Evolutionary conservation across 768 basidiomycete genomes (phyloP), one percentile per base, ranked within the genome.

Genomic region (Neoboletus brunneissimus): DNA sequence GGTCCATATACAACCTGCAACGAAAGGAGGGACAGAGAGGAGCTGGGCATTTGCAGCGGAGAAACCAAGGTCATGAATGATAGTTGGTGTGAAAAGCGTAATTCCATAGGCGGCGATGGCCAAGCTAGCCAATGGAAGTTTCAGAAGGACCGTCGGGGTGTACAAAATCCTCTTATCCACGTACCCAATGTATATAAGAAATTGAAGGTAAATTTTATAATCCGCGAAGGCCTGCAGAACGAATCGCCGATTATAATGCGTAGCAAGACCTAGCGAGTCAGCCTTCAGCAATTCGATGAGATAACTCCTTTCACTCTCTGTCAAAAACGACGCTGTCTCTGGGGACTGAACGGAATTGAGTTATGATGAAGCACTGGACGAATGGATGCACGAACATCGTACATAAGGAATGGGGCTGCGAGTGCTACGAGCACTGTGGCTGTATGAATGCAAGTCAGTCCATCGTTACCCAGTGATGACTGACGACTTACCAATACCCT

Each of bases 191-290:
- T 76, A 79, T 48, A 76, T 73, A 25, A 48, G 37, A 41, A 63
- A 46, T 48, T 71, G 64, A 44, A 63, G 25, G 51, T 64, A 67
- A 29, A 69, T 75, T 59, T 78, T 76, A 61, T 76, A 77, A 51
- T 81, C 80, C n/a, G 40, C 64, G 46, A 80, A 56, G 4, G 80
- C 80, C 56, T 81, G 79, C 65, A 73, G 72, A 41, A 82, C 76
- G 51, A 79, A 81, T 40, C 68, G 73, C 23, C 56, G 67, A 44
- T 78, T 63, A 53, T 72, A 80, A 54, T 79, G 73, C 3, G 76
- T 79, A 15, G 77, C 71, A 20, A 75, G 74, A 53, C 75, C 73
- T 52, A 73, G 72, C 1, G 69, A 56, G 55, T 81, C 80, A 51
- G 74, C 70, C 48, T 73, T 73, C 54, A 82, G 63, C 72, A 77